phyloP scores from a whole-genome alignment of 176 grass and related monocot species.

The Poa pratensis region DNA sequence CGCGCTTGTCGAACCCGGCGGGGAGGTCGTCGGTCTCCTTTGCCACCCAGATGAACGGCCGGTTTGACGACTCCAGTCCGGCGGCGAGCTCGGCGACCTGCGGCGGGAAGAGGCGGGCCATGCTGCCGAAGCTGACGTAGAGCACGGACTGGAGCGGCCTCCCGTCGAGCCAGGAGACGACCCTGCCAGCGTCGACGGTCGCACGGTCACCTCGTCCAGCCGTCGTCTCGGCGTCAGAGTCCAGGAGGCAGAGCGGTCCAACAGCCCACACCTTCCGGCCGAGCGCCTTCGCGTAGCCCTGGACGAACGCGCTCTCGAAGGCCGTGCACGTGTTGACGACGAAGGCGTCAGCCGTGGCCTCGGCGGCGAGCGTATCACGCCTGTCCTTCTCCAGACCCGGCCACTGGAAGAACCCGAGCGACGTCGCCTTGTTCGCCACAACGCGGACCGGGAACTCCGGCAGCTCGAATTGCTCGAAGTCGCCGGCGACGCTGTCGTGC shows the following conservation, averaged over 20 bases:
- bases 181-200: no score
- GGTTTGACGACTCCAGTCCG: no score
- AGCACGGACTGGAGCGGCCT: no score
- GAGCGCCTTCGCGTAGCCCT: constrained; percentile 42
- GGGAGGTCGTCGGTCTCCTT: no score
- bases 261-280: constrained; percentile 47
- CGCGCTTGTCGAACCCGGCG: no score
- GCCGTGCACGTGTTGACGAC: constrained; percentile 42
- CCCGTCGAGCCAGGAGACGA: no score
- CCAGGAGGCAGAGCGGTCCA: constrained; percentile 49
- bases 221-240: no score
- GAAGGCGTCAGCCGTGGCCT: constrained; percentile 23
- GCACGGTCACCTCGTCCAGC: no score
- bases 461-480: constrained; percentile 33
- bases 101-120: no score
- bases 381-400: constrained; percentile 26
- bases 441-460: constrained; percentile 35
- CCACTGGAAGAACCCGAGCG: constrained; percentile 37
- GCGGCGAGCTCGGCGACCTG: no score
- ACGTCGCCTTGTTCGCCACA: constrained; percentile 26
- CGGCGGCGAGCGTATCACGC: neutral
- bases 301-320: constrained; percentile 13
- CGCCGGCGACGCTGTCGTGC: neutral
- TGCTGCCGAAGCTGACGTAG: no score
- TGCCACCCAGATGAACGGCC: no score